These are phyloP conservation scores for Ensete glaucum DNA, from an alignment of 176 grass and related monocot genomes.

Conservation along the genomic window DNA sequence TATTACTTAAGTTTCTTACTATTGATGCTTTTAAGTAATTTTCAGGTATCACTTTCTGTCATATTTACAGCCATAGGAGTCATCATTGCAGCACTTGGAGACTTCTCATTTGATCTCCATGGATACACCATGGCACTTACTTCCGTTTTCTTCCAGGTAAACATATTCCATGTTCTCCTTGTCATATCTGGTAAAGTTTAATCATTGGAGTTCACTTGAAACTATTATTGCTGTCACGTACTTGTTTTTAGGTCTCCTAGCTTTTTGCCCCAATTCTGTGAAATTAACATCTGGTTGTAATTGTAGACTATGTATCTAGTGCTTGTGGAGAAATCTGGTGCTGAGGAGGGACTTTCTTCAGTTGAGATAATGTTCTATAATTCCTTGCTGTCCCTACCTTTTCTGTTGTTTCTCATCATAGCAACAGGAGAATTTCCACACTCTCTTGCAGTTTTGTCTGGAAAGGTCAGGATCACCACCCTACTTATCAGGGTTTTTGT, in stretches of 20 bases:
- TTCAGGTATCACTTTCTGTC: conserved; percentile 88
- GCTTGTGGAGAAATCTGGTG: conserved; percentile 91
- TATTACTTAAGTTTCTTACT: neutral
- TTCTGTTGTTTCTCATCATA: conserved; percentile 84
- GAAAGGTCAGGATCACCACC: conserved; percentile 51
- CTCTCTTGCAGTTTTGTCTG: conserved; percentile 62
- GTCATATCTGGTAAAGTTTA: neutral
- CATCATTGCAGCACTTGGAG: conserved; percentile 80
- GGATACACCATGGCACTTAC: conserved; percentile 92
- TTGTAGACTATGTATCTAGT: conserved; percentile 96
- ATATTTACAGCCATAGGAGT: conserved; percentile 75
- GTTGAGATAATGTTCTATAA: conserved; percentile 97
- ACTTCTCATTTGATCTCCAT: conserved; percentile 95
- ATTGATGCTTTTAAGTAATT: neutral
- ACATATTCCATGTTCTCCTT: conserved; percentile 24
- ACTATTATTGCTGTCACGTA: neutral
- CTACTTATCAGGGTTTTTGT: neutral
- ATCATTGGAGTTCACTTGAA: neutral
- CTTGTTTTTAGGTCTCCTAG: neutral
- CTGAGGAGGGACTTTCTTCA: conserved; percentile 89
- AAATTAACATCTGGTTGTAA: conserved; percentile 27
- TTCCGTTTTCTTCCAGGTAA: conserved; percentile 97
- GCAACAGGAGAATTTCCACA: conserved; percentile 88
- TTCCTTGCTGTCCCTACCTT: conserved; percentile 74
- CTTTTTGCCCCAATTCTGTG: neutral